Conservation (phyloP, 371 early-diverging fungal species). For the Entomophthora muscae region DNA sequence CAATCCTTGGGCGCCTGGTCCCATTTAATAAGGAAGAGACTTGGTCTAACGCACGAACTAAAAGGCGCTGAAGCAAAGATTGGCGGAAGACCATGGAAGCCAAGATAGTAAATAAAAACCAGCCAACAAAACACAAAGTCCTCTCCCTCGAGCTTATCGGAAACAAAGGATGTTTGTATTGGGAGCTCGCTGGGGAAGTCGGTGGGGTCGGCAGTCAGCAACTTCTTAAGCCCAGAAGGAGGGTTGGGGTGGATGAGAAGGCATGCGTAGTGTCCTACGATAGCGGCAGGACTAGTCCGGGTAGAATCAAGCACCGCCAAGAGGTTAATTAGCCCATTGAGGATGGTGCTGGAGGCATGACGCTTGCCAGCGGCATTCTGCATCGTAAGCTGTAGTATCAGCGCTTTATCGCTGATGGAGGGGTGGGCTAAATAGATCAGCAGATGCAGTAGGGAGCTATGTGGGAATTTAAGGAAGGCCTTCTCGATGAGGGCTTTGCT, state of each 20-base stretch:
- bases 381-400: neutral
- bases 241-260: neutral
- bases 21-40: neutral
- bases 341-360: neutral
- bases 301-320: neutral
- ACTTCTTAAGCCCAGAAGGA: neutral
- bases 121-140: neutral
- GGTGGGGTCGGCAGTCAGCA: neutral
- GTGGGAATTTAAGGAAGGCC: neutral
- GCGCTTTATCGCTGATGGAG: neutral
- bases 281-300: neutral
- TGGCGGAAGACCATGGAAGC: neutral
- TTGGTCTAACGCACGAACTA: neutral
- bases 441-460: neutral
- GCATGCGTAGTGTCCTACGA: neutral
- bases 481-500: neutral
- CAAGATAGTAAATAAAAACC: neutral
- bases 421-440: neutral
- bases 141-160: neutral
- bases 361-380: neutral
- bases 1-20: neutral
- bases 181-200: neutral
- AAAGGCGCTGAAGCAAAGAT: neutral
- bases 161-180: neutral
- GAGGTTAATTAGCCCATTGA: neutral